phyloP scores from a whole-genome alignment of 495 filamentous ascomycete genomes.

The Penicilliopsis zonata region DNA sequence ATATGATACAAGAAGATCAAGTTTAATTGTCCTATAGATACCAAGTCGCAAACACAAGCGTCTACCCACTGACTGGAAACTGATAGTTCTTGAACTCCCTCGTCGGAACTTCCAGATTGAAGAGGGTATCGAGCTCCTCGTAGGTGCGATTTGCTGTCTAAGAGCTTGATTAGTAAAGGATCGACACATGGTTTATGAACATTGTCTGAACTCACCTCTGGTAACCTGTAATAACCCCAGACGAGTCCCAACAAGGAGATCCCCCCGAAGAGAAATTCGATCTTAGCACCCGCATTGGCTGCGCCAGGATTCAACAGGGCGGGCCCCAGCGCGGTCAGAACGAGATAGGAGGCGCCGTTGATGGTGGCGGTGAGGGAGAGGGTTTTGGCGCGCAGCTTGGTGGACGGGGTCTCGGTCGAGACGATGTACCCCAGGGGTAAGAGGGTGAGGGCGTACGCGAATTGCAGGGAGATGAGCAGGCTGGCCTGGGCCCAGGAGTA shows the following conservation, averaged over 20 bases:
- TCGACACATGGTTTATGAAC: too few relatives aligned
- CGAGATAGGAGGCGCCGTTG: background rate
- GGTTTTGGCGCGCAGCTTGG: constrained; percentile 3
- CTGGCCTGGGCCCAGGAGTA: constrained; percentile 3
- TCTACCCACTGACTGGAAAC: too few relatives aligned
- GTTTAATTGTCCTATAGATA: too few relatives aligned
- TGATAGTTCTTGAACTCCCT: too few relatives aligned
- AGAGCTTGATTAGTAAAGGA: too few relatives aligned
- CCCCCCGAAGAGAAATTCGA: constrained; percentile 3
- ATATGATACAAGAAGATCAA: too few relatives aligned
- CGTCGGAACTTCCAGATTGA: too few relatives aligned
- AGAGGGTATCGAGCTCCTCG: too few relatives aligned
- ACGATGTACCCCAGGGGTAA: constrained; percentile 1
- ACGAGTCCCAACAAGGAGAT: constrained; percentile 2
- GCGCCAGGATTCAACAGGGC: constrained; percentile 3
- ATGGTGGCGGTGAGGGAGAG: constrained; percentile 2
- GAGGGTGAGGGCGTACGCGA: constrained; percentile 1
- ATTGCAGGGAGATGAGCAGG: constrained; percentile 1
- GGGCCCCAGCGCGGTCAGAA: constrained; percentile 1
- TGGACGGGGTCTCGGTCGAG: constrained; percentile 2
- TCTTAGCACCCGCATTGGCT: constrained; percentile 4
- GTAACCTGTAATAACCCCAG: constrained; percentile 5
- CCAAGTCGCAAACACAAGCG: too few relatives aligned
- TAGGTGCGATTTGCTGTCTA: too few relatives aligned
- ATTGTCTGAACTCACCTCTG: too few relatives aligned